Conservation (phyloP, 768 basidiomycete species). For the Trametes cinnabarina region DNA sequence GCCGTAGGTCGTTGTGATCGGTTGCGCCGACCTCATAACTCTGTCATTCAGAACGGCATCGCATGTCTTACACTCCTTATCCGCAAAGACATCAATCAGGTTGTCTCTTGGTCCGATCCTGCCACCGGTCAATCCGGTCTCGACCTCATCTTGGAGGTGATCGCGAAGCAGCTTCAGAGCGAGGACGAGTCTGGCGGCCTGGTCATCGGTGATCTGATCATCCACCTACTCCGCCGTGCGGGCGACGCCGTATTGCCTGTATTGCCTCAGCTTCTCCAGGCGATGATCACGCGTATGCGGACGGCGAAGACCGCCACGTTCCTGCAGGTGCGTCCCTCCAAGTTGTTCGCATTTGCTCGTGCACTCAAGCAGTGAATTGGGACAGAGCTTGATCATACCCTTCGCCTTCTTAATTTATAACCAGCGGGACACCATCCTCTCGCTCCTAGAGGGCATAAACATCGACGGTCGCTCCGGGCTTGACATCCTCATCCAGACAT, state of each 20-base stretch:
- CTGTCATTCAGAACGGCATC: conserved; percentile 65
- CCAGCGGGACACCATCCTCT: conserved; percentile 76
- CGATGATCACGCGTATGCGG: conserved; percentile 77
- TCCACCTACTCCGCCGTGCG: conserved; percentile 84
- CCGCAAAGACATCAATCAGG: conserved; percentile 81
- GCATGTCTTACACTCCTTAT: conserved; percentile 78
- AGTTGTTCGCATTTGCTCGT: background rate
- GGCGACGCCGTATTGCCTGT: conserved; percentile 80
- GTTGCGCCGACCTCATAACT: background rate
- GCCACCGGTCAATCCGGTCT: conserved; percentile 69
- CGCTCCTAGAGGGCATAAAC: conserved; percentile 67
- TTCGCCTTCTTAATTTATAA: conserved; percentile 92
- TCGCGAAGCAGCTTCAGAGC: conserved; percentile 72
- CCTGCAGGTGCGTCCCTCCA: conserved; percentile 60
- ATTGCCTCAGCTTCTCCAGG: conserved; percentile 81
- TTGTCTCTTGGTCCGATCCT: conserved; percentile 71
- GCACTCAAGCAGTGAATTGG: background rate
- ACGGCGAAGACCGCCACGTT: conserved; percentile 90
- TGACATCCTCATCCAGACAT: conserved; percentile 86
- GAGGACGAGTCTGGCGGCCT: conserved; percentile 92
- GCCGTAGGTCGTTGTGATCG: too few relatives aligned
- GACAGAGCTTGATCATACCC: conserved; percentile 83
- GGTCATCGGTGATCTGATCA: conserved; percentile 91
- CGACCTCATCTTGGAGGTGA: conserved; percentile 66
- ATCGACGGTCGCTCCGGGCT: conserved; percentile 64